These are phyloP conservation scores for Edaphochlamys debaryana DNA, from an alignment of 139 green algal species.

Conservation along the genomic window DNA sequence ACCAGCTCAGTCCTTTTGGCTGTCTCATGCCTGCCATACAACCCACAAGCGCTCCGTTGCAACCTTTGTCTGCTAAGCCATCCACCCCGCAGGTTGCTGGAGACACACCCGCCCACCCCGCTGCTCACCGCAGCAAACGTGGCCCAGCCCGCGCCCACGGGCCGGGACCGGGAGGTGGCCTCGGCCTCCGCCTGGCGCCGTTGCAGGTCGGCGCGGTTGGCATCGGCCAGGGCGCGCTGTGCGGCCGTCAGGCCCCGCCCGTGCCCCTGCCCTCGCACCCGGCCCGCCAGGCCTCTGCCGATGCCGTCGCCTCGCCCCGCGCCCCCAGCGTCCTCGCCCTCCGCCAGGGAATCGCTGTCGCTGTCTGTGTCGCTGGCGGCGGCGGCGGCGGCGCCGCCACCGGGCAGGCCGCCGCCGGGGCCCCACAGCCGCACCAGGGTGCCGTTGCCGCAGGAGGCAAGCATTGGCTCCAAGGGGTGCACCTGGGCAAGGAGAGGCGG, in stretches of 20 bases:
- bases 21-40: no score
- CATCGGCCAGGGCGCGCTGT: neutral
- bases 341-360: neutral
- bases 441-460: slow-evolving; percentile 61
- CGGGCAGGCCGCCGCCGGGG: slow-evolving; percentile 33
- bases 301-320: no score
- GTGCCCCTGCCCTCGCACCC: neutral
- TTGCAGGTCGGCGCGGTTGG: slow-evolving; percentile 12
- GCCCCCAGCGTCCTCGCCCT: neutral
- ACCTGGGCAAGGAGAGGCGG: slow-evolving; percentile 26
- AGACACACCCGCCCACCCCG: no score
- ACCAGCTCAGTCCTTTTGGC: no score
- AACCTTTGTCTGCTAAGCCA: no score
- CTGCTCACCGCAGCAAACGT: slow-evolving; percentile 23
- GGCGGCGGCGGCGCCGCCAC: neutral
- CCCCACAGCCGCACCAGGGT: slow-evolving; percentile 64
- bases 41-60: no score
- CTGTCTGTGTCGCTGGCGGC: neutral
- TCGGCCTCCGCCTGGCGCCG: slow-evolving; percentile 27
- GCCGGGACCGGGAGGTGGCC: neutral
- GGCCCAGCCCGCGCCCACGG: neutral
- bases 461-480: slow-evolving; percentile 51
- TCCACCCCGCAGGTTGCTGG: no score
- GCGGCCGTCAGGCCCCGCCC: neutral
- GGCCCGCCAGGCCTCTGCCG: no score